A percentile compares a stretch with the other conserved stretches of the same genome.
Conservation (phyloP, 306 rosid genomes). For the Rosa multiflora region DNA sequence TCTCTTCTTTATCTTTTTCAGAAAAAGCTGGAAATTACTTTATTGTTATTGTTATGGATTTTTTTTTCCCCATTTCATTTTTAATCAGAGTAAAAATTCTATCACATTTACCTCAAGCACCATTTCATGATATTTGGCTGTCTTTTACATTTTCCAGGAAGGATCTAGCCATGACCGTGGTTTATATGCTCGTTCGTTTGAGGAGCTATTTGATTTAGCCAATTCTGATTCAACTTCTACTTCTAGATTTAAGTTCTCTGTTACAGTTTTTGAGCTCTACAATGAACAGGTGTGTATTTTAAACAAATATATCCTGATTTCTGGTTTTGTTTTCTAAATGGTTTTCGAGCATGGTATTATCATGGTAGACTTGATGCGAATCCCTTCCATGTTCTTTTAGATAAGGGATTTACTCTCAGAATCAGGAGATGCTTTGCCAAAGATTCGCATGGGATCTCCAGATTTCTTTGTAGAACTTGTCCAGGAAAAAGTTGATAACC, state of each 20-base stretch:
- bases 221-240: conserved; percentile 81
- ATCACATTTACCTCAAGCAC: neutral
- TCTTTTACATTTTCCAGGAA: conserved; percentile 58
- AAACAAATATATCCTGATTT: conserved; percentile 19
- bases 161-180: conserved; percentile 95
- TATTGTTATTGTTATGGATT: neutral
- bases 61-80: neutral
- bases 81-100: neutral
- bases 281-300: conserved; percentile 73
- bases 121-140: conserved; percentile 24
- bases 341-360: conserved; percentile 18
- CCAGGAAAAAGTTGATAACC: conserved; percentile 84
- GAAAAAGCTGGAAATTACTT: neutral
- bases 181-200: conserved; percentile 86
- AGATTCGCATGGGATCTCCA: conserved; percentile 57
- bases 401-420: conserved; percentile 74
- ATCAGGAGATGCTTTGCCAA: conserved; percentile 56
- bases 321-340: conserved; percentile 7
- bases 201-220: conserved; percentile 90
- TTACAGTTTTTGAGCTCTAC: conserved; percentile 78
- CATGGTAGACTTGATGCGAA: conserved; percentile 29
- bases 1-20: neutral
- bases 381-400: conserved; percentile 49
- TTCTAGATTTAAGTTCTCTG: conserved; percentile 71
- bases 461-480: conserved; percentile 63